Conservation (phyloP, 306 rosid species). For the Carpinus viminea region DNA sequence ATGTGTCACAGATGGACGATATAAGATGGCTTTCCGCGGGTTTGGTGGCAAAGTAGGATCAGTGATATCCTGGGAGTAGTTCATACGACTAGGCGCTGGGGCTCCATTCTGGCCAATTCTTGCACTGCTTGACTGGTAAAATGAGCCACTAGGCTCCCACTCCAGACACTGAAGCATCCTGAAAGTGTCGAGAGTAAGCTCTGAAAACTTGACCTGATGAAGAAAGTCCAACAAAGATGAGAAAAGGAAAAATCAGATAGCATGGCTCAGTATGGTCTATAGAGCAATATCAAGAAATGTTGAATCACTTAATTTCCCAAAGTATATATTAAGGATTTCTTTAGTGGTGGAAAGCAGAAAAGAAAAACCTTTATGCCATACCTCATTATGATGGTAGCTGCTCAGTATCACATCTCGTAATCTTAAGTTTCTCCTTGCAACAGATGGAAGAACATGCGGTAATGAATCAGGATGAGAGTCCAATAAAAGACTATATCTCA, state of each 20-base stretch:
- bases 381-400: conserved; percentile 91
- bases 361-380: conserved; percentile 32
- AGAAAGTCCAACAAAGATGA: conserved; percentile 25
- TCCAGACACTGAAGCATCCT: conserved; percentile 97
- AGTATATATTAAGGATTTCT: not conserved
- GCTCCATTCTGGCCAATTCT: conserved; percentile 72
- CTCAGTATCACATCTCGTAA: conserved; percentile 80
- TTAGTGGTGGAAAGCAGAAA: conserved; percentile 14
- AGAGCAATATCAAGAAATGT: not conserved
- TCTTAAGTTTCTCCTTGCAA: conserved; percentile 56
- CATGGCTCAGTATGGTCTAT: conserved; percentile 10
- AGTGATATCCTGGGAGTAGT: conserved; percentile 72
- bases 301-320: not conserved
- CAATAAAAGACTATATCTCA: conserved; percentile 78
- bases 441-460: conserved; percentile 46
- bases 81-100: conserved; percentile 57
- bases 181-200: conserved; percentile 90
- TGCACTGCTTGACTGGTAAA: conserved; percentile 59
- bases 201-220: conserved; percentile 85
- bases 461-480: conserved; percentile 80
- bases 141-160: conserved; percentile 96
- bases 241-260: conserved; percentile 18
- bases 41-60: conserved; percentile 93
- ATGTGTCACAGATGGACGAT: conserved; percentile 81
- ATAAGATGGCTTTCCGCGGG: conserved; percentile 84